Conservation (phyloP, 2,329 filamentous ascomycete species). For the Sphaerostilbella broomeana region DNA sequence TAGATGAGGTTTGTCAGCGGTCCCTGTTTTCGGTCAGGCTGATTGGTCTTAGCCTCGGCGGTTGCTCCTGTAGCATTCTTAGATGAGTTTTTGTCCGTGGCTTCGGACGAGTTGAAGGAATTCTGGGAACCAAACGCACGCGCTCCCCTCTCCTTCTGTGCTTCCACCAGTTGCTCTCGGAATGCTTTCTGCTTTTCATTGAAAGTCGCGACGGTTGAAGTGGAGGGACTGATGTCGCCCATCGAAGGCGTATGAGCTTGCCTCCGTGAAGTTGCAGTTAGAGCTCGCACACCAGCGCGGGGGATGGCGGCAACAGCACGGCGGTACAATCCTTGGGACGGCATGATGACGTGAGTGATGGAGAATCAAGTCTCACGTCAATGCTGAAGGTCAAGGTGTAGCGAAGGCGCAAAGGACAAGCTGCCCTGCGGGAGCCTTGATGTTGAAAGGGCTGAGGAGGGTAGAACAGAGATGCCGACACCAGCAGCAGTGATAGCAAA, state of each 20-base stretch:
- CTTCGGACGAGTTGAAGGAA: slow-evolving; percentile 37
- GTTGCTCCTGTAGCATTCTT: slow-evolving; percentile 32
- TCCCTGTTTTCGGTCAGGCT: slow-evolving; percentile 59
- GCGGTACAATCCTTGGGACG: slow-evolving; percentile 46
- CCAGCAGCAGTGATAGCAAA: not conserved
- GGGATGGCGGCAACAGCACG: slow-evolving; percentile 35
- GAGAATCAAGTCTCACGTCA: slow-evolving; percentile 7
- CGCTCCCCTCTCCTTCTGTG: slow-evolving; percentile 77
- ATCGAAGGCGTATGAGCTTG: slow-evolving; percentile 61
- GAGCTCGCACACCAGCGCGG: slow-evolving; percentile 46
- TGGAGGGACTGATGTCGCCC: slow-evolving; percentile 66
- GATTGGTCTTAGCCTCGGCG: slow-evolving; percentile 50
- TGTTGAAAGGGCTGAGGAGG: too few relatives aligned
- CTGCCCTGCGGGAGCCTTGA: too few relatives aligned
- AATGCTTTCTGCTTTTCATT: slow-evolving; percentile 79
- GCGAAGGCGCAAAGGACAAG: slow-evolving; percentile 9
- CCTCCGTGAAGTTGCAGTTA: slow-evolving; percentile 47
- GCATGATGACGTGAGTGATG: slow-evolving; percentile 34
- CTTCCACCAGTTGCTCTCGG: slow-evolving; percentile 70
- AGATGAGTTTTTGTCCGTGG: slow-evolving; percentile 33
- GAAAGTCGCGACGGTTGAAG: slow-evolving; percentile 67
- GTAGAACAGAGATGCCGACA: not conserved
- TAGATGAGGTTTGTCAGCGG: slow-evolving; percentile 86
- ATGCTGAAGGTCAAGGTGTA: slow-evolving; percentile 3
- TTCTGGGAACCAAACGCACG: slow-evolving; percentile 54